Percentiles rank a stretch among this genome's conserved stretches.
These are phyloP conservation scores for Yarrowia sp. DNA, from an alignment of 805 yeast species.

Conservation along the genomic window DNA sequence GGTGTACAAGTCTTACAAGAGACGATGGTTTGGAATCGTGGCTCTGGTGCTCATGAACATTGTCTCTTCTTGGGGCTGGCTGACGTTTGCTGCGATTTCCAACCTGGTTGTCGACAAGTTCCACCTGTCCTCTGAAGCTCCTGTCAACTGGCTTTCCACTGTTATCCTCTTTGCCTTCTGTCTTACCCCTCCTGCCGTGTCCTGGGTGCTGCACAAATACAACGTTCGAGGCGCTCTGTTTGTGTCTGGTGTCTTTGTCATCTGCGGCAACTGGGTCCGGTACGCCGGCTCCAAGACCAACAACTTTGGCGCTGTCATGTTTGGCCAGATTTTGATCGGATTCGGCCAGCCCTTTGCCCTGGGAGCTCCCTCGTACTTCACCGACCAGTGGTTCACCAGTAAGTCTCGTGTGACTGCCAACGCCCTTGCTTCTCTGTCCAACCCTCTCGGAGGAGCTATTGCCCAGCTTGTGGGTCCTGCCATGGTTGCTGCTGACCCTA, in stretches of 20 bases:
- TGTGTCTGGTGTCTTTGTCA: constrained; percentile 44
- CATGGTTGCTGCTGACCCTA: constrained; percentile 44
- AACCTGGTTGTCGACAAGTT: constrained; percentile 44
- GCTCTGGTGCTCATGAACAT: constrained; percentile 47
- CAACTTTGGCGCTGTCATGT: constrained; percentile 47
- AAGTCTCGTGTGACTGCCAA: constrained; percentile 50
- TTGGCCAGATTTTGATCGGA: constrained; percentile 50
- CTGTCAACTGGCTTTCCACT: constrained; percentile 50
- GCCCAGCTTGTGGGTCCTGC: constrained; percentile 50
- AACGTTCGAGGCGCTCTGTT: constrained; percentile 45
- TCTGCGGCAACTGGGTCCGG: constrained; percentile 48
- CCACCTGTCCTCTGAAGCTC: constrained; percentile 43
- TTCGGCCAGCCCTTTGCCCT: constrained; percentile 50
- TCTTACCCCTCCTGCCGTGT: constrained; percentile 46
- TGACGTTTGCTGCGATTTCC: constrained; percentile 49
- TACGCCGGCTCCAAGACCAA: constrained; percentile 47
- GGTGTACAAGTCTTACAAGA: constrained; percentile 45
- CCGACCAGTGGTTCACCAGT: constrained; percentile 50
- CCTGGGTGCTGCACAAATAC: constrained; percentile 44
- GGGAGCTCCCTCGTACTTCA: constrained; percentile 48
- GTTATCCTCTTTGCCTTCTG: constrained; percentile 48
- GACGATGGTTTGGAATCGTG: constrained; percentile 50
- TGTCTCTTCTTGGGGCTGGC: constrained; percentile 50
- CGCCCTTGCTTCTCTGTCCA: constrained; percentile 49
- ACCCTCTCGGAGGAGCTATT: constrained; percentile 50